Evolutionary conservation across 305 asterid species (phyloP), one percentile per base, ranked within the genome.

Genomic region (Solanum hybrid): DNA sequence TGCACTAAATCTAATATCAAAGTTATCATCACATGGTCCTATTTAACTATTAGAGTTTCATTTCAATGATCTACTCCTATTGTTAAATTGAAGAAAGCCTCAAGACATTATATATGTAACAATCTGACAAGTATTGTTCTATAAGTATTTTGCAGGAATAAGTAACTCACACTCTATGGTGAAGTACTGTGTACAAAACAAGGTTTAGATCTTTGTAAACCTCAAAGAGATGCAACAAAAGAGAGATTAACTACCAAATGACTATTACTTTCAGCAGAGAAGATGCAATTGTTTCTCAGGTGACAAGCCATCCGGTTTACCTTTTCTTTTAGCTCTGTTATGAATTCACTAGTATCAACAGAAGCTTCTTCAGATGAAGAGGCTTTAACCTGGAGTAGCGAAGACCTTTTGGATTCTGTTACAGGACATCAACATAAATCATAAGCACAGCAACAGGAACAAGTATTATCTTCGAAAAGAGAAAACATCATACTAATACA

Each of bases 381-480:
- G 77, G 96, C 96, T 76, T 91, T 94, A 89, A 89, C 93, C 68
- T 37, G 94, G 88, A 89, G 90, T 51, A 87, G 86, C 79, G 90
- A 88, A 90, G 94, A 76, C 92, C 92, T 92, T 91, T 90, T 91
- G 17, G 93, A 83, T 89, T 90, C 99, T 97, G 95, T 90, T 93
- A 29, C 20, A 91, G 83, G 87, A 90, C 15, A 90, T 86, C 20
- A 91, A 90, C 65, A 85, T 79, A 89, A 86, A 33, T 86, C 38
- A 77, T 72, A 89, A 38, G 81, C 68, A 61, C 26, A 85, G 22
- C 45, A 87, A 26, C 32, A 37, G 5, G 68, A 75, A 13, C 6
- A 61, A 34, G 37, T 22, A 22, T 32, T 22, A 79, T 79, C 85
- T 1, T 79, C 15, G 31, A 79, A 80, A 80, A 37, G n/a, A 24